Percentiles rank a stretch among this genome's conserved stretches.
These are phyloP conservation scores for Anacardium occidentale DNA, from an alignment of 345 rosid species.

Conservation along the genomic window DNA sequence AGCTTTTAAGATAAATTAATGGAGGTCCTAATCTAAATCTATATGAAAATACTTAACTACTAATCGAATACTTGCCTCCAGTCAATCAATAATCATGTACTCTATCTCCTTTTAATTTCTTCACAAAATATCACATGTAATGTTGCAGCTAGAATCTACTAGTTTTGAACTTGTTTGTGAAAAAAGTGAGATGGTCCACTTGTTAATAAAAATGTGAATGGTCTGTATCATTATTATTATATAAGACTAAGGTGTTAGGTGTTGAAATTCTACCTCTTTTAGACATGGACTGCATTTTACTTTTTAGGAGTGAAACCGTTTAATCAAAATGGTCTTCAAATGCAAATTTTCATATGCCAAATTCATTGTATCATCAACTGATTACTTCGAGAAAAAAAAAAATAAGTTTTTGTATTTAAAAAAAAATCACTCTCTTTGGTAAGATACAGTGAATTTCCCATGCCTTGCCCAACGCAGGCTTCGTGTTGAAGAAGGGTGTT, in stretches of 20 bases:
- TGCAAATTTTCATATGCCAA: background rate
- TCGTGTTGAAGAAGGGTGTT: no score
- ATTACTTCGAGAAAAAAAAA: no score
- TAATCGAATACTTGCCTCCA: background rate
- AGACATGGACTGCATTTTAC: background rate
- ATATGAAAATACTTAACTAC: background rate
- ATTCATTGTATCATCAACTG: no score
- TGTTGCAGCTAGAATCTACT: background rate
- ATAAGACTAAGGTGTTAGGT: background rate
- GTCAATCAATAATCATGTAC: conserved; percentile 14
- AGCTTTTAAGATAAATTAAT: background rate
- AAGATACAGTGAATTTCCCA: no score
- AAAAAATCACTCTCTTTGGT: no score
- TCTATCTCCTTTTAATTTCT: background rate
- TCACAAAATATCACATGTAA: background rate
- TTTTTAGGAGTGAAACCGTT: background rate
- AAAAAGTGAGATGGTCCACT: conserved; percentile 2
- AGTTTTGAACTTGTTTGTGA: background rate
- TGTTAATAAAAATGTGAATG: background rate
- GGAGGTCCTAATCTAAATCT: background rate
- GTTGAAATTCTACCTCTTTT: background rate
- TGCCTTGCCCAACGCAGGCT: no score
- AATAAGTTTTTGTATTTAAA: no score
- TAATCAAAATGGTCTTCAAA: conserved; percentile 1
- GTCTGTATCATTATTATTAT: background rate